Percentiles rank a stretch among this genome's conserved stretches.
phyloP scores from a whole-genome alignment of 2,329 filamentous ascomycete species.

The Triangularia verruculosa region DNA sequence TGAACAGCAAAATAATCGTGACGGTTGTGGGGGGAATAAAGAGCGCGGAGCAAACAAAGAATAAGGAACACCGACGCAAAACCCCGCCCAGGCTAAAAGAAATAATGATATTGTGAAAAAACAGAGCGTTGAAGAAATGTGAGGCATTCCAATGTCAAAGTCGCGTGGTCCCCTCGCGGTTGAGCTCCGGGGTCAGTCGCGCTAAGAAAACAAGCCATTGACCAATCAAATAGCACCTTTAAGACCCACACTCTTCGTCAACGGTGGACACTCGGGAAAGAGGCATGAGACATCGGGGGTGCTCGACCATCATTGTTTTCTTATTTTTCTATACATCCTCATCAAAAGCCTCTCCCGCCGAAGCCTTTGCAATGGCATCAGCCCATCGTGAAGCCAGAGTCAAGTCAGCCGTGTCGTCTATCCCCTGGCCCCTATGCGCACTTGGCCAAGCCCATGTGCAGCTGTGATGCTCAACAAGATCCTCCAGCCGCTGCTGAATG shows the following conservation, averaged over 20 bases:
- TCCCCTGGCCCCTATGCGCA: background rate
- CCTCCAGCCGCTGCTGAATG: slow-evolving; percentile 31
- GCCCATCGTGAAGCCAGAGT: slow-evolving; percentile 11
- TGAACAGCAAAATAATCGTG: background rate
- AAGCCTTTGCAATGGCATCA: background rate
- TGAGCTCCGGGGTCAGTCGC: background rate
- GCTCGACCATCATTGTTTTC: background rate
- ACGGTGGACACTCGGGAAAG: background rate
- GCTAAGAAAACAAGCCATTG: background rate
- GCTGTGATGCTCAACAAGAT: slow-evolving; percentile 8
- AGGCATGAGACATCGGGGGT: background rate
- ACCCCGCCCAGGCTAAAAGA: background rate
- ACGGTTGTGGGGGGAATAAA: background rate
- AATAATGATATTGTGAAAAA: background rate
- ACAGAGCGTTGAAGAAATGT: background rate
- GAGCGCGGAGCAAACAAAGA: background rate
- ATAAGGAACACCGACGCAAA: background rate
- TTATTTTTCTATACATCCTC: background rate
- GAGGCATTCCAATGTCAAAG: background rate
- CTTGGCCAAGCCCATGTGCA: slow-evolving; percentile 26
- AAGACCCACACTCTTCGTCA: background rate
- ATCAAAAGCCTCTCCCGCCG: background rate
- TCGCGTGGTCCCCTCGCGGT: background rate
- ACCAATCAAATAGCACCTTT: background rate
- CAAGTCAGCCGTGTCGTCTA: slow-evolving; percentile 12